Percentiles rank a stretch among this genome's conserved stretches.
Evolutionary conservation across 31 red algal species (phyloP).

Genomic region (Pterothamnion heteromorphum): DNA sequence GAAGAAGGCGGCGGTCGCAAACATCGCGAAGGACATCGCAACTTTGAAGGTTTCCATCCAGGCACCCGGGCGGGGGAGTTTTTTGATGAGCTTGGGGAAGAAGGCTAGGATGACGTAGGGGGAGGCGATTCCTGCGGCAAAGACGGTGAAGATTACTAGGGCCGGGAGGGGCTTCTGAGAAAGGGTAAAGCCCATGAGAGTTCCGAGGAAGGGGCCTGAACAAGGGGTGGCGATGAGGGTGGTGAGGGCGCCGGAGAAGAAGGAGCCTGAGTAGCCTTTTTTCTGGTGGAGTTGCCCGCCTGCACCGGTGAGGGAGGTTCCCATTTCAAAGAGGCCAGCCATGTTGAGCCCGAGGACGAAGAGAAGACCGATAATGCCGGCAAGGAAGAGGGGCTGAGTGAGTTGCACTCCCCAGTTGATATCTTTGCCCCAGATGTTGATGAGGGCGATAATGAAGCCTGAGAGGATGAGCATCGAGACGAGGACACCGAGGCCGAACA

Average conservation of each 20-base stretch:
- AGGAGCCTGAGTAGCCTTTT: conserved; percentile 20
- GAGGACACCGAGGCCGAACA: conserved; percentile 13
- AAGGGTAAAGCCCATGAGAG: conserved; percentile 27
- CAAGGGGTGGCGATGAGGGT: conserved; percentile 45
- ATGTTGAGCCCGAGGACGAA: conserved; percentile 26
- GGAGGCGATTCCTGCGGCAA: conserved; percentile 2
- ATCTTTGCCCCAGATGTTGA: neutral
- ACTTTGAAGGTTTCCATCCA: conserved; percentile 46
- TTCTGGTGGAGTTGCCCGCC: neutral
- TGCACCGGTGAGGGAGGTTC: neutral
- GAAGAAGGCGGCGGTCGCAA: conserved; percentile 17
- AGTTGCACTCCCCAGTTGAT: conserved; percentile 31
- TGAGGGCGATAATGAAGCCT: neutral
- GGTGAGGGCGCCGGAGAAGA: conserved; percentile 26
- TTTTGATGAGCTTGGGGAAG: conserved; percentile 17
- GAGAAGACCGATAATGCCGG: neutral
- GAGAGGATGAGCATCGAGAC: conserved; percentile 20
- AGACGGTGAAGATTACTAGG: conserved; percentile 30
- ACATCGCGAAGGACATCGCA: conserved; percentile 10
- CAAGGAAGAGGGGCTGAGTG: neutral
- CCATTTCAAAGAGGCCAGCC: conserved; percentile 41
- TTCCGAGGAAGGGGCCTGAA: conserved; percentile 17
- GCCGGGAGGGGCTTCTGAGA: neutral
- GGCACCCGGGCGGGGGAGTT: conserved; percentile 26
- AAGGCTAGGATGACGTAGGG: conserved; percentile 35